Evolutionary conservation across 2,329 filamentous ascomycete species (phyloP).

Genomic region (Pyricularia sp.): DNA sequence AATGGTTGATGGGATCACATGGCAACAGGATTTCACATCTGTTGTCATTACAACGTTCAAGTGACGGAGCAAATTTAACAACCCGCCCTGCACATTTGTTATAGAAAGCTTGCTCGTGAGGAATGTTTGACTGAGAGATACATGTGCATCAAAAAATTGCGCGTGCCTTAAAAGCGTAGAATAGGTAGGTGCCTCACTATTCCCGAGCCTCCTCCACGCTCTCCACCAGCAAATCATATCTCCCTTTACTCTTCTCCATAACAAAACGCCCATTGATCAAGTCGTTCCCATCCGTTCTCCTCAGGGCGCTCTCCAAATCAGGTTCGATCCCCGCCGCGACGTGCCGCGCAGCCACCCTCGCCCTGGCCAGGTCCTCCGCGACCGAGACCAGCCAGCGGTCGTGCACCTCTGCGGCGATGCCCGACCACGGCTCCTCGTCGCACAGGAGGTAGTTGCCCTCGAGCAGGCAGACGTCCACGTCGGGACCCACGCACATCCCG

Average conservation of each 20-base stretch:
- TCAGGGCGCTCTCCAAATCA: slow-evolving; percentile 19
- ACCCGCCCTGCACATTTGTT: too few species aligned
- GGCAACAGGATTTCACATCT: too few species aligned
- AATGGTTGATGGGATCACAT: too few species aligned
- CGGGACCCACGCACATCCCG: slow-evolving; percentile 7
- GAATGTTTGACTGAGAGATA: background rate
- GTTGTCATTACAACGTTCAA: too few species aligned
- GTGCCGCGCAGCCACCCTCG: slow-evolving; percentile 25
- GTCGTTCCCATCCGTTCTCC: slow-evolving; percentile 25
- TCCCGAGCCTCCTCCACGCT: slow-evolving; percentile 11
- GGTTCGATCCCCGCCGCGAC: slow-evolving; percentile 25
- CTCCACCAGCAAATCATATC: slow-evolving; percentile 15
- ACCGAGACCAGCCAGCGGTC: slow-evolving; percentile 27
- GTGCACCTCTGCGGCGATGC: slow-evolving; percentile 22
- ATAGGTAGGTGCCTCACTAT: background rate
- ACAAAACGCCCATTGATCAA: slow-evolving; percentile 17
- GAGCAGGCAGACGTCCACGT: slow-evolving; percentile 10
- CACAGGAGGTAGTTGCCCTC: slow-evolving; percentile 17
- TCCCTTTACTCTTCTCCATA: slow-evolving; percentile 12
- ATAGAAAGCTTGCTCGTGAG: too few species aligned
- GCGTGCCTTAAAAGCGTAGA: background rate
- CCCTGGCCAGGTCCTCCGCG: slow-evolving; percentile 20
- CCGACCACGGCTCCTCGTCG: slow-evolving; percentile 18
- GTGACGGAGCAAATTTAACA: too few species aligned
- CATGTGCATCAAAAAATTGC: background rate